Conservation (phyloP, 148 eudicot species). For the Beta vulgaris region DNA sequence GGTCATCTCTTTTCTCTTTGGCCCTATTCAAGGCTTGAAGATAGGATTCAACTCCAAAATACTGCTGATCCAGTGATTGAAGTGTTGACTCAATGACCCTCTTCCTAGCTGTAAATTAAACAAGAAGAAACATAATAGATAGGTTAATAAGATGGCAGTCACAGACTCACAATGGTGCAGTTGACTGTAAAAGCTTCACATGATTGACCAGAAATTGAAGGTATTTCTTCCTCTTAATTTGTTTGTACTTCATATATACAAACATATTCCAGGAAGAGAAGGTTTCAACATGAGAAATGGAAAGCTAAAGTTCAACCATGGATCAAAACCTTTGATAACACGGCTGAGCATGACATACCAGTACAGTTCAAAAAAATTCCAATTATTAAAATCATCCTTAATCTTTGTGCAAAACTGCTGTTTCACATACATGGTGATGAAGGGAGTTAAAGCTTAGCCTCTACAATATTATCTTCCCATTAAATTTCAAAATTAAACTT, state of each 20-base stretch:
- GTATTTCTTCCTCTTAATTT: not conserved
- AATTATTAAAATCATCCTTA: no score
- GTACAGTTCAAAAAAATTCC: not conserved
- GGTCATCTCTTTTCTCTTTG: constrained; percentile 57
- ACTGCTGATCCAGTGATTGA: constrained; percentile 58
- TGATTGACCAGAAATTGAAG: not conserved
- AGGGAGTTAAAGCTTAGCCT: not conserved
- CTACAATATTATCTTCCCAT: not conserved
- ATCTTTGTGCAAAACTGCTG: no score
- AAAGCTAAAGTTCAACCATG: not conserved
- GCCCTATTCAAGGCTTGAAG: constrained; percentile 48
- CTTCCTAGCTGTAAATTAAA: constrained; percentile 54
- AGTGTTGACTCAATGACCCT: constrained; percentile 69
- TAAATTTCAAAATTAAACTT: constrained; percentile 37
- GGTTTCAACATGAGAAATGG: not conserved
- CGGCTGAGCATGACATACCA: not conserved
- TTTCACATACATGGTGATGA: no score
- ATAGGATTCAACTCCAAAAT: constrained; percentile 57
- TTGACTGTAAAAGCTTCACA: not conserved
- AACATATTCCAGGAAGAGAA: not conserved
- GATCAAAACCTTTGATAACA: not conserved
- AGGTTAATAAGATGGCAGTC: not conserved
- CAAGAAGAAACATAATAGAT: not conserved
- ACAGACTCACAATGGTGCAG: not conserved
- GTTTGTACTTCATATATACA: not conserved